Percentiles rank a stretch among this genome's conserved stretches.
Conservation (phyloP, 108 stramenopile species). For the Nitzschia sp. region DNA sequence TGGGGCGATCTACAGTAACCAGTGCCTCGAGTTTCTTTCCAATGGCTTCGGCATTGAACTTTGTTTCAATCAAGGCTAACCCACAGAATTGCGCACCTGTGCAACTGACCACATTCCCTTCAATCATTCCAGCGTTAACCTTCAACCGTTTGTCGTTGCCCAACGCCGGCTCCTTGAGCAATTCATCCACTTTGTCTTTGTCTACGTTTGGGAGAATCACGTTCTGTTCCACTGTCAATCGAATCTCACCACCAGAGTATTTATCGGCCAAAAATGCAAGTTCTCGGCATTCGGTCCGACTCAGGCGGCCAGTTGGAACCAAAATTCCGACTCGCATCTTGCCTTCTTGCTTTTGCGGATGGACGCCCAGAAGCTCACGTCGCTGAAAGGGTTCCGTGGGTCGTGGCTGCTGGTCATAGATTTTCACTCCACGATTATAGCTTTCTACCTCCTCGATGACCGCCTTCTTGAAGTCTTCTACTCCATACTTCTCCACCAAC, state of each 20-base stretch:
- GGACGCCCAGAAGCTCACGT: slow-evolving; percentile 87
- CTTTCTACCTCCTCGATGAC: slow-evolving; percentile 73
- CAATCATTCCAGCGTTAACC: slow-evolving; percentile 77
- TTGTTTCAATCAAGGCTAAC: slow-evolving; percentile 91
- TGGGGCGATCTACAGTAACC: slow-evolving; percentile 76
- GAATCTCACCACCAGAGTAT: slow-evolving; percentile 87
- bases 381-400: slow-evolving; percentile 65
- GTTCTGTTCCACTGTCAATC: slow-evolving; percentile 95
- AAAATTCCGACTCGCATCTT: slow-evolving; percentile 85
- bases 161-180: slow-evolving; percentile 67
- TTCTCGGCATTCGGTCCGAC: slow-evolving; percentile 69
- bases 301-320: slow-evolving; percentile 87
- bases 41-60: slow-evolving; percentile 72
- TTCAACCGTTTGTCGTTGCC: slow-evolving; percentile 53
- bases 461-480: slow-evolving; percentile 72
- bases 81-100: slow-evolving; percentile 96
- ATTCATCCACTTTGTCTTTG: slow-evolving; percentile 59
- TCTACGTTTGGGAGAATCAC: slow-evolving; percentile 91
- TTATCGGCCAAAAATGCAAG: slow-evolving; percentile 87
- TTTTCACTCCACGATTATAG: slow-evolving; percentile 68
- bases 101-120: slow-evolving; percentile 87
- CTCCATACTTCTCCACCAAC: slow-evolving; percentile 91
- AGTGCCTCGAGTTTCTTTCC: slow-evolving; percentile 76
- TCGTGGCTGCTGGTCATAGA: slow-evolving; percentile 58
- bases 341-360: slow-evolving; percentile 86